Evolutionary conservation across 2,329 filamentous ascomycete genomes (phyloP), one percentile per base, ranked within the genome.

Genomic region (Alternaria atra): DNA sequence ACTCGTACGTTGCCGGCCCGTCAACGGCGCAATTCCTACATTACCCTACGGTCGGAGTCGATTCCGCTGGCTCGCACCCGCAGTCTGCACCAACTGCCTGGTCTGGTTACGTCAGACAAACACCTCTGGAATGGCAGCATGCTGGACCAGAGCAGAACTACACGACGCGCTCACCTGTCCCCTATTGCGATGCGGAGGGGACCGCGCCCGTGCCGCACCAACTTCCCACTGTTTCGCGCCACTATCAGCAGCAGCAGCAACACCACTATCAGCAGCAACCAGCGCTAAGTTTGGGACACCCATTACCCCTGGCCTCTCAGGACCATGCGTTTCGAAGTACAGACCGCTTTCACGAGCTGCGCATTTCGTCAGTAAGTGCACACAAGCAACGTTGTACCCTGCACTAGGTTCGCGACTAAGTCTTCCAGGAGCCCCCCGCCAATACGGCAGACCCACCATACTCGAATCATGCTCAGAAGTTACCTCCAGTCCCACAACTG

Each of bases 381-480:
- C 60, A 62, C 42, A 46, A 58, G 40, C 32, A 15, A 51, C 52
- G 57, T 44, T 51, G 55, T 60, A 52, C 52, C 44, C 20, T 51
- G 40, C 61, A 61, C 63, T 69, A 63, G 35, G 58, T 39, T 54
- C 34, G 51, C 53, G 54, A 65, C 71, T 75, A 66, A 74, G 44
- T 52, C 35, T 51, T 52, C 43, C 55, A 73, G 71, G 67, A 68
- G 39, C 63, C 60, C 59, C 60, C 69, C 62, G 59, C 67, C 43
- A 61, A 65, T 52, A 55, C 66, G 20, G 63, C 44, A 63, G 66
- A 71, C 60, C 67, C 72, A 64, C 66, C 68, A 50, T 73, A 69
- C 52, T 52, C 67, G 48, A 64, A 64, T 52, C 64, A 68, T 58
- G 60, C 60, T 34, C 66, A 64, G 32, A 67, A 59, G 47, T 61